These are phyloP conservation scores for Phytopythium sindhum DNA, from an alignment of 352 stramenopile genomes.

Conservation along the genomic window DNA sequence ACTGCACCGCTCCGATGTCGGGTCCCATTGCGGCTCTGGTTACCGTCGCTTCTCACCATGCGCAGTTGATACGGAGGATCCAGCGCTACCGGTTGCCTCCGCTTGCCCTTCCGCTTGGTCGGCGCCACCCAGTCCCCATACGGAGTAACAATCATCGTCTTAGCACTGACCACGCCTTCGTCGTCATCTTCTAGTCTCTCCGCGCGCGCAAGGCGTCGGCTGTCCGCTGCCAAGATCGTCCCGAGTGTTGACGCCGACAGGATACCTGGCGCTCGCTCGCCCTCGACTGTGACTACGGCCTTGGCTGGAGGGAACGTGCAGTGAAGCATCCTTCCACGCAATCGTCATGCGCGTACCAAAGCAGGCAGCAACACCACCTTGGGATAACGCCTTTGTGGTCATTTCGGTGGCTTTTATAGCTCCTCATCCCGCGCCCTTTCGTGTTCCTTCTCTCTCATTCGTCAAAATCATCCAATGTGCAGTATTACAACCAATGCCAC, in stretches of 20 bases:
- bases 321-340: neutral
- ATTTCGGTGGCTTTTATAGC: neutral
- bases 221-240: neutral
- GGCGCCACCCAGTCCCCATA: neutral
- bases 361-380: neutral
- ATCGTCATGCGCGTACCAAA: neutral
- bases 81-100: neutral
- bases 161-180: neutral
- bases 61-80: neutral
- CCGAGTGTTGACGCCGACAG: slow-evolving; percentile 5
- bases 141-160: neutral
- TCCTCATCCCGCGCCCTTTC: neutral
- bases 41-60: neutral
- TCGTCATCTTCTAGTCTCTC: neutral
- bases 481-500: neutral
- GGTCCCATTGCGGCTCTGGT: neutral
- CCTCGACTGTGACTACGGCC: neutral
- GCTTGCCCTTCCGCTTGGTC: neutral
- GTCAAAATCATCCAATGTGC: neutral
- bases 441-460: neutral
- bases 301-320: neutral
- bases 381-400: neutral
- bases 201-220: neutral
- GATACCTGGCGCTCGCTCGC: neutral
- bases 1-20: neutral